Base-by-base conservation (phyloP, 768 basidiomycete genomes). In the Collybia sp. region DNA sequence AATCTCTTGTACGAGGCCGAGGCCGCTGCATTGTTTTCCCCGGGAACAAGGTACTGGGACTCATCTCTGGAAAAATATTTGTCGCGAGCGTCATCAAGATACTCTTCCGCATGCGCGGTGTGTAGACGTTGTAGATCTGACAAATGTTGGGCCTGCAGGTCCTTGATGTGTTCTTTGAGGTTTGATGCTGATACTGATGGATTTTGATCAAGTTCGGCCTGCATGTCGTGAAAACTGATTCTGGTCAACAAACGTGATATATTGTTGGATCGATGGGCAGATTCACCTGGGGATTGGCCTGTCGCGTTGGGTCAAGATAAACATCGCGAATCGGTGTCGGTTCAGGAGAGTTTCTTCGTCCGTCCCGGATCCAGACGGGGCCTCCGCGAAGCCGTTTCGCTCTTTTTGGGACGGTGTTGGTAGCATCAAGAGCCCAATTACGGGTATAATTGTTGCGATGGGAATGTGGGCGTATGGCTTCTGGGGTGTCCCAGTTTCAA, bases 121-220 rank as follows among this genome's bases (percentile, higher is more conserved):
- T 72, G 71, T 10, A 74, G 48, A n/a, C 59, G 54, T 20, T 69
- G 56, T 6, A 75, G 56, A 48, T 75, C 71, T 19, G 58, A 53
- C 5, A 52, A 6, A 48, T 71, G 65, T 10, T 69, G 58, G 30
- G 58, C 39, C 30, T 59, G 45, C 4, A 69, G 41, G 11, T 59
- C 53, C 25, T 51, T 47, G 25, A 73, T 58, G 4, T 58, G 60
- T 45, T 55, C 40, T 17, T 61, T 61, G 15, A 67, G n/a, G 12
- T 39, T 45, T 13, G 55, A 54, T 12, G 51, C 15, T 19, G 63
- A 62, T 3, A 67, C 66, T 31, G 57, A 52, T 25, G 25, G 25
- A 25, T 25, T 3, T 45, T 59, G 50, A n/a, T 55, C 57, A 19
- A 64, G 37, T 30, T 65, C 65, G 30, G 60, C 55, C 46, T 57